A percentile compares a stretch with the other conserved stretches of the same genome.
Conservation (phyloP, 2,329 filamentous ascomycete species). For the Trichoderma atrobrunneum region DNA sequence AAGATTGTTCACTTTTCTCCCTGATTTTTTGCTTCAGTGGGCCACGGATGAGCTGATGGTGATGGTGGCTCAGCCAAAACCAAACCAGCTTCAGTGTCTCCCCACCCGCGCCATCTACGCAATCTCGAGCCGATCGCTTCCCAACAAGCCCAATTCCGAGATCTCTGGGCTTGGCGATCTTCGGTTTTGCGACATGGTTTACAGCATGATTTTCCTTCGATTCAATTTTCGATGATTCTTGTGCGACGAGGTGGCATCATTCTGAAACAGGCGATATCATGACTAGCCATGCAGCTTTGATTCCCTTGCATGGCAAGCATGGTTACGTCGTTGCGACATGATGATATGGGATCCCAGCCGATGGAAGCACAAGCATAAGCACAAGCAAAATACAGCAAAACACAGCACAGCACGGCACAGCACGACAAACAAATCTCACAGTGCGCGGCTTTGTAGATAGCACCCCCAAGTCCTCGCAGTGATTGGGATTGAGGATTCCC, state of each 20-base stretch:
- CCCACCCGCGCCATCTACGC: slow-evolving; percentile 14
- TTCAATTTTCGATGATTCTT: background rate
- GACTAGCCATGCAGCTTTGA: background rate
- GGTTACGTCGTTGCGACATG: background rate
- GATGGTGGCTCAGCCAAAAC: slow-evolving; percentile 3
- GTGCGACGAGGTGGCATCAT: background rate
- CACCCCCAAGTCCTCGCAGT: background rate
- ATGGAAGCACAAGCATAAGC: background rate
- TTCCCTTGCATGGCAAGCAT: background rate
- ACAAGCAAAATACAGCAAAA: no score
- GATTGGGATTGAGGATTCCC: background rate
- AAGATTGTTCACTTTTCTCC: background rate
- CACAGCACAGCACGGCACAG: background rate
- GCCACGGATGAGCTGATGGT: background rate
- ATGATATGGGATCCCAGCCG: background rate
- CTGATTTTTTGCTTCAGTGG: background rate
- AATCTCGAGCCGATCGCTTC: slow-evolving; percentile 7
- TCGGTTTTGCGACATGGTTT: background rate
- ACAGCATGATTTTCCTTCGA: background rate
- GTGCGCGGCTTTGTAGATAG: background rate
- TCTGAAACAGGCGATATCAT: background rate
- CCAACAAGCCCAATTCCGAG: background rate
- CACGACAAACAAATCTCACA: background rate
- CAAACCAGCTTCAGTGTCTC: background rate
- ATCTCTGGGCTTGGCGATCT: slow-evolving; percentile 6